Percentiles rank a stretch among this genome's conserved stretches.
These are phyloP conservation scores for Carex kokanica DNA, from an alignment of 176 grass and related monocot genomes.

Conservation along the genomic window DNA sequence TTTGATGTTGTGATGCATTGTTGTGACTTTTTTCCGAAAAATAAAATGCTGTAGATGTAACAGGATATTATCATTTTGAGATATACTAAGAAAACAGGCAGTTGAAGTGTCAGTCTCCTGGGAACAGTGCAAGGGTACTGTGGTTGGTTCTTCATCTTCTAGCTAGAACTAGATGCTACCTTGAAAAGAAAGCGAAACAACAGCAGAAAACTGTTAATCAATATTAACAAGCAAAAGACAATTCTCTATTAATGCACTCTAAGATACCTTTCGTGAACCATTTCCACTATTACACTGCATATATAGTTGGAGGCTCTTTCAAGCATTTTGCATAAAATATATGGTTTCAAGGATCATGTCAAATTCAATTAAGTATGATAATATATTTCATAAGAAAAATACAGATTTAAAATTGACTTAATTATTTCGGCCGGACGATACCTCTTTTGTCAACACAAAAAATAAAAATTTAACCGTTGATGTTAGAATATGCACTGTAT, in stretches of 20 bases:
- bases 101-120: background rate
- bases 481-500: background rate
- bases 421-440: no score
- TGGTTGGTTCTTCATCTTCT: background rate
- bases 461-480: background rate
- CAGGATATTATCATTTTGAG: background rate
- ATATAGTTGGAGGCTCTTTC: no score
- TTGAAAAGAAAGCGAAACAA: slow-evolving; percentile 5
- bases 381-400: background rate
- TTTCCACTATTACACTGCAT: no score
- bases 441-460: no score
- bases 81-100: background rate
- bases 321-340: no score
- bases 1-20: background rate
- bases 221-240: background rate
- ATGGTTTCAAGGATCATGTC: no score
- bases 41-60: no score
- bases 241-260: no score
- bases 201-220: background rate
- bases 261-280: no score
- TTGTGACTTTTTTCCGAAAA: no score
- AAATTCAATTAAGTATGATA: background rate
- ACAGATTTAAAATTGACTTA: no score
- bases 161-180: background rate
- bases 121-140: background rate